Percentiles rank a stretch among this genome's conserved stretches.
phyloP scores from a whole-genome alignment of 306 rosid species.

The Lagenaria siceraria region DNA sequence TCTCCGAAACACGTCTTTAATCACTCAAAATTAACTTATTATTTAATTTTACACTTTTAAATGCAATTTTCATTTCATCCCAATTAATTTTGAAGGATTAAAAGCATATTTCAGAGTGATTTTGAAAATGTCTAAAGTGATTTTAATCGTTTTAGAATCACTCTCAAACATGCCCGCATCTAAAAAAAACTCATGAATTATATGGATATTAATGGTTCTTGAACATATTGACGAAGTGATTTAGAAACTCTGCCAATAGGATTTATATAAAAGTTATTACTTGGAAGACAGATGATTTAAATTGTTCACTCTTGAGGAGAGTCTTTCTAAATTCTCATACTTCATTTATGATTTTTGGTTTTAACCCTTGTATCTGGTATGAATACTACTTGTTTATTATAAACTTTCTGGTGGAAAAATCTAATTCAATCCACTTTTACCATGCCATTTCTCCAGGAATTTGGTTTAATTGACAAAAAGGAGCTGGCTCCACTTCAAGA shows the following conservation, averaged over 20 bases:
- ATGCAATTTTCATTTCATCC: too few species aligned
- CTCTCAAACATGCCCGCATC: too few species aligned
- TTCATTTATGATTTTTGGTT: background rate
- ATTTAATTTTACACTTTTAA: too few species aligned
- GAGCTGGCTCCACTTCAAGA: slow-evolving; percentile 99
- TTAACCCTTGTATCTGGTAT: background rate
- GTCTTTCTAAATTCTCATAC: background rate
- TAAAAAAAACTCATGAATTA: background rate
- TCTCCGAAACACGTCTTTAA: too few species aligned
- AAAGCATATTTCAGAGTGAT: too few species aligned
- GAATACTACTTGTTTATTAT: background rate
- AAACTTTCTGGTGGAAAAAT: background rate
- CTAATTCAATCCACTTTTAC: background rate
- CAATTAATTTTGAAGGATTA: too few species aligned
- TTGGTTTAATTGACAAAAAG: slow-evolving; percentile 88
- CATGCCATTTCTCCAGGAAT: slow-evolving; percentile 52
- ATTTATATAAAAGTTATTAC: background rate
- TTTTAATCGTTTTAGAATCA: too few species aligned
- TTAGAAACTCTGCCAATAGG: background rate
- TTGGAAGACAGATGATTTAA: background rate
- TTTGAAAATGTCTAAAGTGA: too few species aligned
- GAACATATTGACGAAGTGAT: background rate
- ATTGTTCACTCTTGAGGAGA: background rate
- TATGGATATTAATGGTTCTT: background rate
- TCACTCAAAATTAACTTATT: too few species aligned